Evolutionary conservation across 345 rosid genomes (phyloP).

Genomic region (Aquilaria sinensis): DNA sequence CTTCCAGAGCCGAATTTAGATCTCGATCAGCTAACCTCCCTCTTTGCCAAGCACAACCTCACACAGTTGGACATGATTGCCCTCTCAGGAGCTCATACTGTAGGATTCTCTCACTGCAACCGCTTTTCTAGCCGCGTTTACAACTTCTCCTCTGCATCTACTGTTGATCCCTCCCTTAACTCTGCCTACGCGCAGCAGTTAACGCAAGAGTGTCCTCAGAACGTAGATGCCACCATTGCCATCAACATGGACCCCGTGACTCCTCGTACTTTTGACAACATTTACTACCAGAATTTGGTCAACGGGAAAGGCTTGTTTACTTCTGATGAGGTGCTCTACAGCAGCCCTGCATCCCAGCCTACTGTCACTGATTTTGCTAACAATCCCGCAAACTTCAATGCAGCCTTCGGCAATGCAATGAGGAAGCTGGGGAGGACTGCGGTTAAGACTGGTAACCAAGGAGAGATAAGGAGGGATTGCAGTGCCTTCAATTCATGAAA

Average conservation of each 20-base stretch:
- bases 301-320: conserved; percentile 66
- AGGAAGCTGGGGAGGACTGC: conserved; percentile 77
- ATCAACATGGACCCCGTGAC: conserved; percentile 54
- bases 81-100: conserved; percentile 85
- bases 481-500: conserved; percentile 40
- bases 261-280: conserved; percentile 51
- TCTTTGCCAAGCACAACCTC: conserved; percentile 51
- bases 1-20: conserved; percentile 60
- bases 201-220: conserved; percentile 42
- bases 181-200: conserved; percentile 48
- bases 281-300: conserved; percentile 64
- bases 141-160: conserved; percentile 43
- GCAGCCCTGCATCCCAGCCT: conserved; percentile 36
- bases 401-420: conserved; percentile 60
- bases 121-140: conserved; percentile 63
- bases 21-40: conserved; percentile 34
- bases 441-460: conserved; percentile 51
- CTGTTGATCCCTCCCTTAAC: conserved; percentile 62
- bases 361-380: conserved; percentile 59
- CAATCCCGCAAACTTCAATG: conserved; percentile 39
- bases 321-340: conserved; percentile 61
- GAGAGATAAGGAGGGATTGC: conserved; percentile 67
- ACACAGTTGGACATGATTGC: conserved; percentile 73
- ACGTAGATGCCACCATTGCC: conserved; percentile 48
- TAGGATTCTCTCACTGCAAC: conserved; percentile 81